These are phyloP conservation scores for Pseudogymnoascus sp. DNA, from an alignment of 2,329 filamentous ascomycete species.

Conservation along the genomic window DNA sequence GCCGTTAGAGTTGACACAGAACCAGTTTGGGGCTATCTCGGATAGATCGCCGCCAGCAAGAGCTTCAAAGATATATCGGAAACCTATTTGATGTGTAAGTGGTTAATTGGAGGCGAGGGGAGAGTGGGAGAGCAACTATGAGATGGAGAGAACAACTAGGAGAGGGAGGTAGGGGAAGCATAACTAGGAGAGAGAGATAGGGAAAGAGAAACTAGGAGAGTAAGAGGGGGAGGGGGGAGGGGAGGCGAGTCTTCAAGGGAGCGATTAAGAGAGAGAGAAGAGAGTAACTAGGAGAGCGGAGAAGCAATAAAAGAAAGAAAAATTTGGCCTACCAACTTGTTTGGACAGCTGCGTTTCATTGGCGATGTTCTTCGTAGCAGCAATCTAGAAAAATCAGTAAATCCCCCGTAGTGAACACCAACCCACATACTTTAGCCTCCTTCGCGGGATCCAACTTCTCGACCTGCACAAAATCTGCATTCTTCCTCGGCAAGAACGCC, in stretches of 20 bases:
- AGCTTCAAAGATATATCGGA: slow-evolving; percentile 29
- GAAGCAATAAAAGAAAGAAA: neutral
- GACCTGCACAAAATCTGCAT: slow-evolving; percentile 28
- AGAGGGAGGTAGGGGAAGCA: no score
- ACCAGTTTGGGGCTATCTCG: slow-evolving; percentile 28
- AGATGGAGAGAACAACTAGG: no score
- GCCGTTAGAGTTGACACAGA: slow-evolving; percentile 34
- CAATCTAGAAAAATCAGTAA: neutral
- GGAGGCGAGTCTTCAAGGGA: no score
- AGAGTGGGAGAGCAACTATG: neutral
- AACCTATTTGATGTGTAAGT: slow-evolving; percentile 20
- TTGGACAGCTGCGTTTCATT: neutral
- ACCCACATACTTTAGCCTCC: slow-evolving; percentile 22
- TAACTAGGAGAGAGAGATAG: no score
- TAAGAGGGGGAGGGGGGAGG: no score
- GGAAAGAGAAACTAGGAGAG: no score
- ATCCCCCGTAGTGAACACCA: neutral
- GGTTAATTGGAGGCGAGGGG: slow-evolving; percentile 33
- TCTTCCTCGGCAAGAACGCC: slow-evolving; percentile 19
- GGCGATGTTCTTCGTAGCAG: neutral
- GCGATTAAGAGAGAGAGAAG: no score
- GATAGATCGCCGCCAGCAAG: slow-evolving; percentile 25
- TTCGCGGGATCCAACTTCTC: slow-evolving; percentile 19
- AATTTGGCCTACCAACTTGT: neutral
- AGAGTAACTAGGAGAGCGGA: no score